Conservation (phyloP, 2,329 filamentous ascomycete genomes). For the Diaporthe australafricana region DNA sequence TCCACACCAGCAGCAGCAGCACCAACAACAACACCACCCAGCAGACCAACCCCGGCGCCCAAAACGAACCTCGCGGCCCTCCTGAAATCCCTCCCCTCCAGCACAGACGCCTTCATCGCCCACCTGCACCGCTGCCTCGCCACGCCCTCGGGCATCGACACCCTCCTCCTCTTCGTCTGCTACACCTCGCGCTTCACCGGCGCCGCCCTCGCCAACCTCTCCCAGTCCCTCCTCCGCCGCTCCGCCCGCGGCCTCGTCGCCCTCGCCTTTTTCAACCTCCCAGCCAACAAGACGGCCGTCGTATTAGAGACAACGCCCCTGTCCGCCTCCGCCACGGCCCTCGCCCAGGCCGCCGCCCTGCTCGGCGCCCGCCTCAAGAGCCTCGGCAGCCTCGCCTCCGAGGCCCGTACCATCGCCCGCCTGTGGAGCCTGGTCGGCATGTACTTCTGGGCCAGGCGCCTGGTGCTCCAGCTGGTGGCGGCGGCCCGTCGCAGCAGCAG, state of each 20-base stretch:
- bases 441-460: constrained; percentile 72
- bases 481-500: constrained; percentile 43
- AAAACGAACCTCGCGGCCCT: constrained; percentile 40
- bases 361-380: constrained; percentile 66
- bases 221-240: constrained; percentile 67
- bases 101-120: constrained; percentile 64
- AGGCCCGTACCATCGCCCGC: constrained; percentile 78
- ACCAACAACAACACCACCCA: constrained; percentile 31
- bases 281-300: constrained; percentile 61
- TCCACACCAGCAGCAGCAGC: constrained; percentile 41
- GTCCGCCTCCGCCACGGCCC: constrained; percentile 43
- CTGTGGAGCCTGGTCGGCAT: constrained; percentile 83
- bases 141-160: constrained; percentile 77
- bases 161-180: constrained; percentile 74
- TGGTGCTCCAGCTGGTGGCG: constrained; percentile 53
- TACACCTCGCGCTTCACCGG: constrained; percentile 72
- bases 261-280: constrained; percentile 63
- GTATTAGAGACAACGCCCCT: constrained; percentile 45
- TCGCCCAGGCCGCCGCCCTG: constrained; percentile 61
- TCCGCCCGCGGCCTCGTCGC: constrained; percentile 64
- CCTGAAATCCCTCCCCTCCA: constrained; percentile 51
- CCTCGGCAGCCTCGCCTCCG: constrained; percentile 74
- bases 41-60: constrained; percentile 32
- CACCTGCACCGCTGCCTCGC: constrained; percentile 73
- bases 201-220: constrained; percentile 62